Base-by-base conservation (phyloP, 257 asterid genomes). In the Nicotiana undulata region DNA sequence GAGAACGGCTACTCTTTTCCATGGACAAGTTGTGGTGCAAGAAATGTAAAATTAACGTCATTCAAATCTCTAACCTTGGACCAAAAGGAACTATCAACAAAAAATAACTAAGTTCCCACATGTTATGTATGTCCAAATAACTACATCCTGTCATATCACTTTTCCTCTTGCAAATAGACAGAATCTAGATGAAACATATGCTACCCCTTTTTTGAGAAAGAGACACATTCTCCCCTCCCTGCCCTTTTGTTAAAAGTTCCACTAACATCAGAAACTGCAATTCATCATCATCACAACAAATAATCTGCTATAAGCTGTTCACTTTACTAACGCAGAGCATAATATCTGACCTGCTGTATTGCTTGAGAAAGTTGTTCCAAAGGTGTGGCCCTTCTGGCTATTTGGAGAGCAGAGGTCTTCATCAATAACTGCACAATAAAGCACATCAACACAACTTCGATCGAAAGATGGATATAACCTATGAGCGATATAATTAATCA, bases 291-390 rank as follows among this genome's bases (percentile, higher is more conserved):
- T 34, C 56, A 51, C 56, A 51, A 51, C 18, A 51, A 12, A 67
- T 17, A 67, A 34, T 67, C n/a, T 17, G 34, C 49, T 29, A 67
- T 11, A 67, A 32, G n/a, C 46, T 18, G 46, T 67, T 67, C 18
- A 10, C 12, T 67, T 29, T 29, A 29, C n/a, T 26, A 46, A 63
- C 13, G 63, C 53, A 86, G 18, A 40, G 18, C 77, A 18, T 18
- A 37, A 22, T 70, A 63, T 86, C 93, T 85, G 87, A 93, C 98
- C 98, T 89, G 94, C 81, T 88, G 92, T 63, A 95, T 85, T 46
- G 95, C 87, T 77, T 75, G 94, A 75, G 90, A 94, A 77, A 96
- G 91, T 82, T 91, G 97, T 84, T 92, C 98, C 91, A 87, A 85
- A 67, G 98, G 99, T 85, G 91, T 81, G 63, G 93, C 89, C 18